These are phyloP conservation scores for Arachnomyces sp. DNA, from an alignment of 2,329 filamentous ascomycete species.

Conservation along the genomic window DNA sequence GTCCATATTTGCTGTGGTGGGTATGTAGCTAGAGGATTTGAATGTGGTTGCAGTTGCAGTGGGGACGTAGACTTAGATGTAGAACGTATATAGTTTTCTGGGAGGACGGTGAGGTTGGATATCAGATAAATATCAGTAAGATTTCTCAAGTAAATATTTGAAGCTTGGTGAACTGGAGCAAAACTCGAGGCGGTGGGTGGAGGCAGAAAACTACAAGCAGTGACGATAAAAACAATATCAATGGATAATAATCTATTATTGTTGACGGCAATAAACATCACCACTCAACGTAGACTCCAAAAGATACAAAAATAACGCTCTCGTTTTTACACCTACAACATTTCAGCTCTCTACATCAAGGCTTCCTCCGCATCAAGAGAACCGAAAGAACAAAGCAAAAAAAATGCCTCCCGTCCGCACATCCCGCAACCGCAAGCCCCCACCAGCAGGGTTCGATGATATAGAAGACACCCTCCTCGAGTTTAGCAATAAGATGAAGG, in stretches of 20 bases:
- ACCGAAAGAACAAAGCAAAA: neutral
- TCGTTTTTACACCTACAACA: no score
- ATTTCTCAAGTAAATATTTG: neutral
- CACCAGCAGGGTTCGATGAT: constrained; percentile 60
- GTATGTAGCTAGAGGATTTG: neutral
- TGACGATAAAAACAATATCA: neutral
- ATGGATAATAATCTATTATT: no score
- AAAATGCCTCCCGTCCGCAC: constrained; percentile 56
- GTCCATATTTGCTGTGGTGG: constrained; percentile 27
- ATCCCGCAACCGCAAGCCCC: constrained; percentile 54
- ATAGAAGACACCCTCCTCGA: constrained; percentile 62
- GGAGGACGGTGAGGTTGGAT: no score
- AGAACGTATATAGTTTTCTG: no score
- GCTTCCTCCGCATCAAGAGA: neutral
- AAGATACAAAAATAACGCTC: no score
- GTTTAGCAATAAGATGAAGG: constrained; percentile 62
- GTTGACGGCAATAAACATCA: no score
- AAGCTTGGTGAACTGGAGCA: constrained; percentile 9
- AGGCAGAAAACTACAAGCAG: constrained; percentile 22
- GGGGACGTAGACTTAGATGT: no score
- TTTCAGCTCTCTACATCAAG: no score
- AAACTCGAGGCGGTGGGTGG: constrained; percentile 19
- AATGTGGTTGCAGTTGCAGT: neutral
- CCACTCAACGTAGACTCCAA: no score
- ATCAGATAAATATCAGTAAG: no score